Conservation (phyloP, 2,329 filamentous ascomycete species). For the Alternaria ethzedia region DNA sequence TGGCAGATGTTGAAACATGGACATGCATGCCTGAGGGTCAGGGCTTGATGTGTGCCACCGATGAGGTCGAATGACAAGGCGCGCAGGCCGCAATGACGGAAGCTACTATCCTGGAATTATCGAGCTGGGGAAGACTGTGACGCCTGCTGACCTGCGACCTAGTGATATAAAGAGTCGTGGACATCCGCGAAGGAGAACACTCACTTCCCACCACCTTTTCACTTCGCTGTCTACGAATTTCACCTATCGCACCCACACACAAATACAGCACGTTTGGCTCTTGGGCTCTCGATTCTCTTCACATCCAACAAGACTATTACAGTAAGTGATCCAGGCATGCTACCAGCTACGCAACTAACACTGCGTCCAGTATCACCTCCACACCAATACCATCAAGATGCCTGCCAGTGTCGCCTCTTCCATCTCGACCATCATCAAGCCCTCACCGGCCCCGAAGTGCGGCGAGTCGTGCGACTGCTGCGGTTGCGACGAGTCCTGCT, state of each 20-base stretch:
- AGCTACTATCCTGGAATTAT: not conserved
- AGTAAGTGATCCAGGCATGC: not conserved
- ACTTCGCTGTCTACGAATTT: not conserved
- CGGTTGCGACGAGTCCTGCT: slow-evolving; percentile 47
- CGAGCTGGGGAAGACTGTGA: not conserved
- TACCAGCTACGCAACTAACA: not conserved
- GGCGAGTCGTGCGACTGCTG: slow-evolving; percentile 49
- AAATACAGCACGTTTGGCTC: not conserved
- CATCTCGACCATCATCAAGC: slow-evolving; percentile 47
- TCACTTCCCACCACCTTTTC: not conserved
- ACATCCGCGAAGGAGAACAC: not conserved
- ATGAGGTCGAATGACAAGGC: slow-evolving; percentile 9
- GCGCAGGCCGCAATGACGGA: slow-evolving; percentile 4
- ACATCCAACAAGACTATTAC: not conserved
- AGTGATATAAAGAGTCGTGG: slow-evolving; percentile 11
- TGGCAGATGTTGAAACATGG: slow-evolving; percentile 5
- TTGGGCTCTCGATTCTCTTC: not conserved
- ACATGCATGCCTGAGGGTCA: slow-evolving; percentile 16
- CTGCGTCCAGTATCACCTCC: not conserved
- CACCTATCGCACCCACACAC: not conserved
- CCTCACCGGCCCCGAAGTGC: slow-evolving; percentile 41
- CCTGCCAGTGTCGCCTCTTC: slow-evolving; percentile 43
- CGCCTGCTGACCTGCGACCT: not conserved
- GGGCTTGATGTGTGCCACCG: not conserved
- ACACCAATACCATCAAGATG: slow-evolving; percentile 29